Conservation (phyloP, 2,329 filamentous ascomycete genomes). For the Nemania serpens region DNA sequence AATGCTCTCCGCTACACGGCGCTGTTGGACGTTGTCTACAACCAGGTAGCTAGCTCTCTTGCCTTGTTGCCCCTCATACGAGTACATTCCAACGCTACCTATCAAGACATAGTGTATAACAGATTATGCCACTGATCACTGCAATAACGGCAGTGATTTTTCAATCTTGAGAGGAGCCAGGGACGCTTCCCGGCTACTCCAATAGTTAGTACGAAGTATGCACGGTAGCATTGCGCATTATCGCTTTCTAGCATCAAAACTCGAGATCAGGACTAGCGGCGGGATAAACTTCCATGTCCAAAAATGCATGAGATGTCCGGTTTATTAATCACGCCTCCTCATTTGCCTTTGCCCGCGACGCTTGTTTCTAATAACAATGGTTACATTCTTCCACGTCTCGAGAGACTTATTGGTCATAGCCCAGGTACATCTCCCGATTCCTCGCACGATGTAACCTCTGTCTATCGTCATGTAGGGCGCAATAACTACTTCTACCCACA, state of each 20-base stretch:
- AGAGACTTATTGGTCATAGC: not conserved
- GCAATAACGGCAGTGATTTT: not conserved
- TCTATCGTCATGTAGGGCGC: conserved; percentile 2
- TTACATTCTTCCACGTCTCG: no score
- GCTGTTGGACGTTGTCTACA: no score
- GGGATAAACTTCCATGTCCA: not conserved
- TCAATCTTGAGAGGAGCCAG: no score
- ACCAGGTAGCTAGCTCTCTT: no score
- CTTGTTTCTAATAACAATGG: no score
- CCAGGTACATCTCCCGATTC: not conserved
- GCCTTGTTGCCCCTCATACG: no score
- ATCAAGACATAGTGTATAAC: not conserved
- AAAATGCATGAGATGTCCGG: not conserved
- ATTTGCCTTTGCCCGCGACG: not conserved
- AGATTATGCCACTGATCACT: not conserved
- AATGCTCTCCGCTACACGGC: no score
- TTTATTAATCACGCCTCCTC: not conserved
- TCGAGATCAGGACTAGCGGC: not conserved
- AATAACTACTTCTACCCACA: not conserved
- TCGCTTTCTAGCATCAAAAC: not conserved
- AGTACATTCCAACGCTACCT: no score
- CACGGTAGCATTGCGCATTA: not conserved
- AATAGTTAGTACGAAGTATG: not conserved
- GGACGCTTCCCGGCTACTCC: no score
- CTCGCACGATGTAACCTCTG: not conserved